Base-by-base conservation (phyloP, 441 rosid species). In the Gossypium aridum region DNA sequence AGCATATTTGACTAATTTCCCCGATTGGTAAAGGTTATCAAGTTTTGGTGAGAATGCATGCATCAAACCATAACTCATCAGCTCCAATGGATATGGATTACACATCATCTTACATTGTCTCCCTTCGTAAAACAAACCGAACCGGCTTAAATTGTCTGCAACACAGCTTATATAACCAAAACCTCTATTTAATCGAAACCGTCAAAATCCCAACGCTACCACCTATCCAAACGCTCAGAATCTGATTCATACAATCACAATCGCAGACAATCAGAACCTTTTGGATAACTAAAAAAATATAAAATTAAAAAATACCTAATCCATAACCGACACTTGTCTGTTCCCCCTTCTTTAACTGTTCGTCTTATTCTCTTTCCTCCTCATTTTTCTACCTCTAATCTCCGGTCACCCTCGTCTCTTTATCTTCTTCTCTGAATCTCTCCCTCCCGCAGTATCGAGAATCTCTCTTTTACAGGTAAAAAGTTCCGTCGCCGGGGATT, bases 271-370 rank as follows among this genome's bases (percentile, higher is more conserved):
- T 10, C 25, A 17, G 1, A 25, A 62, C 17, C 73, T 53, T 49
- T 2, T 4, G 23, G 53, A 55, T 45, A 59, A 54, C 10, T 10
- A 12, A 20, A 51, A 31, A 56, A 66, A 43, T 2, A 64, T 23
- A 7, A 16, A 23, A 55, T 22, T 26, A 17, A 1, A 39, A 17
- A 70, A 79, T 75, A 34, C 26, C 61, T 17, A 19, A 82, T 66
- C 45, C 22, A 45, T 9, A 28, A 81, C 70, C 57, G 83, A 43
- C 84, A 84, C 86, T 82, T 83, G 90, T 75, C 81, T 9, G 43
- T 77, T 7, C 1, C 4, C 2, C 28, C 12, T 12, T 26, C 61
- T 9, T 69, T 26, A 47, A 45, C 34, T 13, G 19, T 22, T 13
- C 31, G 45, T 4, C 17, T 9, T 62, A 17, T 28, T n/a, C 26